Evolutionary conservation across 495 filamentous ascomycete species (phyloP).

Genomic region (Monascus purpureus): DNA sequence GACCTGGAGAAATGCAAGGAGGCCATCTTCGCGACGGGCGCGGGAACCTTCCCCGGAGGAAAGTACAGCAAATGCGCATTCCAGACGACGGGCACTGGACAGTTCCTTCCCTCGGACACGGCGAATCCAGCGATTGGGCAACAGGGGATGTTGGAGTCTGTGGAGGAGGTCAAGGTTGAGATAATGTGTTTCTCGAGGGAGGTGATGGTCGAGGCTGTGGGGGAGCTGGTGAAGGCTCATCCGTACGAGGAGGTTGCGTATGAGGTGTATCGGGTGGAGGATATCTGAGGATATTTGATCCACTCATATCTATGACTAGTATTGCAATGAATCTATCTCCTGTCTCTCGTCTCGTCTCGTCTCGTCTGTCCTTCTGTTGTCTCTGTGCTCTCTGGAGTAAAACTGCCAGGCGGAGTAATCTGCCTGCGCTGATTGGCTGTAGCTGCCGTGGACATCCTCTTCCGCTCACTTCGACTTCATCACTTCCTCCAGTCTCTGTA

Average conservation of each 20-base stretch:
- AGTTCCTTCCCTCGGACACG: constrained; percentile 26
- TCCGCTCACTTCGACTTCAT: constrained; percentile 19
- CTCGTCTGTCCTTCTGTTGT: no score
- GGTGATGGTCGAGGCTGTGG: constrained; percentile 30
- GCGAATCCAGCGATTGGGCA: constrained; percentile 27
- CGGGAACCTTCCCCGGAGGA: constrained; percentile 27
- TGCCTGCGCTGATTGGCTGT: constrained; percentile 24
- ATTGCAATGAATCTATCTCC: no score
- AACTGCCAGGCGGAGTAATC: constrained; percentile 30
- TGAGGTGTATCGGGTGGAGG: constrained; percentile 59
- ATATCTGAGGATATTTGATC: no score
- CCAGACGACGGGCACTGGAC: constrained; percentile 23
- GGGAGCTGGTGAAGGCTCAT: constrained; percentile 44
- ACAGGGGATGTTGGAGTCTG: constrained; percentile 26
- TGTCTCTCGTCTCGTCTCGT: no score
- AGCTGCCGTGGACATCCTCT: constrained; percentile 24
- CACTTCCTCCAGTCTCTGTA: constrained; percentile 11
- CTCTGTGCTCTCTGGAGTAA: no score
- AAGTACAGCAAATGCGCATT: constrained; percentile 30
- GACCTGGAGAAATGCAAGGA: constrained; percentile 30
- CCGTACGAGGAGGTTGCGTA: constrained; percentile 70
- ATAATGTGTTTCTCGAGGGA: constrained; percentile 36
- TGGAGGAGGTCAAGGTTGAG: constrained; percentile 40
- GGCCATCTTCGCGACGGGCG: constrained; percentile 31
- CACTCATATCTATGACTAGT: no score